phyloP scores from a whole-genome alignment of 2,329 filamentous ascomycete species.

The Pseudopyricularia javanii region DNA sequence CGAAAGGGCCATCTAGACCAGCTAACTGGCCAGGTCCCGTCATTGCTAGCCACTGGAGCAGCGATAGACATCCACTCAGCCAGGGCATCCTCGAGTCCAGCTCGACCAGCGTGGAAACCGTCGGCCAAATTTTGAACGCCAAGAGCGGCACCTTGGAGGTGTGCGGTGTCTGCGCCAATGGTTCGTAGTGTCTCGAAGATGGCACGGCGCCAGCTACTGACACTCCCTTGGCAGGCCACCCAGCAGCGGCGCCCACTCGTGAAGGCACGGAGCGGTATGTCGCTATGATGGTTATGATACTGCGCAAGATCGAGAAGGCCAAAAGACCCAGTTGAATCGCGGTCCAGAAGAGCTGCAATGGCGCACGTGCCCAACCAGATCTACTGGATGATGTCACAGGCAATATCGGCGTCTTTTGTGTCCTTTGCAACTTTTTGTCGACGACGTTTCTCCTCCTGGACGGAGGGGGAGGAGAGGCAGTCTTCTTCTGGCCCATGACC shows the following conservation, averaged over 20 bases:
- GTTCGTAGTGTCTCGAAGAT: not conserved
- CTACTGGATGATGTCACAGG: not conserved
- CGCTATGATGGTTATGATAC: conserved; percentile 50
- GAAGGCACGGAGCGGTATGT: conserved; percentile 56
- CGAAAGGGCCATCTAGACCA: conserved; percentile 63
- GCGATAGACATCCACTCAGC: conserved; percentile 63
- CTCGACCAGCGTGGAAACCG: conserved; percentile 60
- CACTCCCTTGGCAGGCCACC: not conserved
- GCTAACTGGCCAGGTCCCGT: conserved; percentile 66
- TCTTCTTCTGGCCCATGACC: conserved; percentile 17
- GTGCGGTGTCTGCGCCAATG: not conserved
- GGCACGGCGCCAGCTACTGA: not conserved
- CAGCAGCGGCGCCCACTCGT: conserved; percentile 16
- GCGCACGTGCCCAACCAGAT: conserved; percentile 13
- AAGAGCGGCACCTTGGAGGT: conserved; percentile 50
- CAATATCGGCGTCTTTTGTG: conserved; percentile 6
- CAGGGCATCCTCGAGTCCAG: conserved; percentile 79
- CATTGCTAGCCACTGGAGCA: conserved; percentile 63
- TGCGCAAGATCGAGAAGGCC: conserved; percentile 51
- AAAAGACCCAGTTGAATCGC: conserved; percentile 41
- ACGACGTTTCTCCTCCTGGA: not conserved
- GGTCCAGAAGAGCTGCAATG: conserved; percentile 40
- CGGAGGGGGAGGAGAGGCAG: not conserved
- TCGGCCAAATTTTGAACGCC: conserved; percentile 66
- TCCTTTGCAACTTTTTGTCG: not conserved